A percentile compares a stretch with the other conserved stretches of the same genome.
These are phyloP conservation scores for Leucocoprinus birnbaumii DNA, from an alignment of 768 basidiomycete species.

Conservation along the genomic window DNA sequence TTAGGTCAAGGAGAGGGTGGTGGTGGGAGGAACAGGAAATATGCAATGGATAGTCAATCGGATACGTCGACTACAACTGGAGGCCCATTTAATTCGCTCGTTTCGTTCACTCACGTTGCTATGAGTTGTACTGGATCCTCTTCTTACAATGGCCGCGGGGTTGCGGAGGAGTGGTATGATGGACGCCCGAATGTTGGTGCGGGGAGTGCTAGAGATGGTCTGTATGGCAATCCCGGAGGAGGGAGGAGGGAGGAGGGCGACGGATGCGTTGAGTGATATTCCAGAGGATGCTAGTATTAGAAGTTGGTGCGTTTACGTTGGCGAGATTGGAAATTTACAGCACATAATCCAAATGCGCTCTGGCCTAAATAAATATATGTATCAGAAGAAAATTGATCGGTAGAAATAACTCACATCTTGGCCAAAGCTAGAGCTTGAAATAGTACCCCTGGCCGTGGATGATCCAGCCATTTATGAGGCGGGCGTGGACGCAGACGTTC, in stretches of 20 bases:
- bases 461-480: too few species aligned
- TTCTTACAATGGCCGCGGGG: not conserved
- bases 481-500: not conserved
- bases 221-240: not conserved
- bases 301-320: too few species aligned
- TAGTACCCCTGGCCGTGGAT: too few species aligned
- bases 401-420: too few species aligned
- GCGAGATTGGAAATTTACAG: too few species aligned
- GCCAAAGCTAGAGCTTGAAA: too few species aligned
- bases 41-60: slow-evolving; percentile 3
- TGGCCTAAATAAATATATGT: too few species aligned
- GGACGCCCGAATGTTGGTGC: not conserved
- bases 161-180: slow-evolving; percentile 1
- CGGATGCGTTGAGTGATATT: slow-evolving; percentile 7
- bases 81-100: not conserved
- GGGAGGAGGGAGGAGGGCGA: not conserved
- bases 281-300: slow-evolving; percentile 7
- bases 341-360: too few species aligned
- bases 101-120: not conserved
- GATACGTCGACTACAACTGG: slow-evolving; percentile 1
- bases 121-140: not conserved
- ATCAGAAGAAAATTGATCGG: too few species aligned
- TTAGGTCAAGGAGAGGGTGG: too few species aligned
- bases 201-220: not conserved
- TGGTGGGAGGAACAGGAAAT: not conserved